phyloP scores from a whole-genome alignment of 163 green algal genomes.

The Chlorella variabilis region DNA sequence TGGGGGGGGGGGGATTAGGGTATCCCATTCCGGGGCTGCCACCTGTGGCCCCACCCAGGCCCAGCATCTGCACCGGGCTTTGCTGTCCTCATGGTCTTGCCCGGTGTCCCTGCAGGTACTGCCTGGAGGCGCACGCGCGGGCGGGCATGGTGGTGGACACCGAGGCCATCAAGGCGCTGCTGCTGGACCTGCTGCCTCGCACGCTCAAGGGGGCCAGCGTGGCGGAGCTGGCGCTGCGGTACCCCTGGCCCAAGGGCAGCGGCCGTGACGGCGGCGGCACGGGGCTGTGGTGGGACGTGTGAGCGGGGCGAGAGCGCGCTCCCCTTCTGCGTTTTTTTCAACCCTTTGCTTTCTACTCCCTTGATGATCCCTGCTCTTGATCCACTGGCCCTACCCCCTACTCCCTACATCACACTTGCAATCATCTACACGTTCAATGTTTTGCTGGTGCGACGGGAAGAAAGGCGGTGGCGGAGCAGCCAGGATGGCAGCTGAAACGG shows the following conservation, averaged over 20 bases:
- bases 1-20: not conserved
- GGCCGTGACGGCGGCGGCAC: conserved; percentile 2
- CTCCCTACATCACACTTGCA: too few relatives aligned
- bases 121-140: conserved; percentile 75
- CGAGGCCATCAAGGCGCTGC: conserved; percentile 36
- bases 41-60: too few relatives aligned
- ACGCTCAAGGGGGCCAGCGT: conserved; percentile 9
- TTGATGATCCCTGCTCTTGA: too few relatives aligned
- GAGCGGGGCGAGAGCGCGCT: not conserved
- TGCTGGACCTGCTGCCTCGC: conserved; percentile 43
- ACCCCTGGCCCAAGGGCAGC: conserved; percentile 27
- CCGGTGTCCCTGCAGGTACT: too few relatives aligned
- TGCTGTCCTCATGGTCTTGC: too few relatives aligned
- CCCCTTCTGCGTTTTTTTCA: not conserved
- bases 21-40: conserved; percentile 26
- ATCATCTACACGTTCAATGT: too few relatives aligned
- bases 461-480: too few relatives aligned
- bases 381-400: too few relatives aligned
- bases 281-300: conserved; percentile 49
- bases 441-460: too few relatives aligned
- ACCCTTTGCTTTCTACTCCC: not conserved
- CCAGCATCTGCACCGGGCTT: too few relatives aligned
- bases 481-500: too few relatives aligned
- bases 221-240: not conserved
- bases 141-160: conserved; percentile 69